These are phyloP conservation scores for Phytophthora ohioensis DNA, from an alignment of 352 stramenopile genomes.

Conservation along the genomic window DNA sequence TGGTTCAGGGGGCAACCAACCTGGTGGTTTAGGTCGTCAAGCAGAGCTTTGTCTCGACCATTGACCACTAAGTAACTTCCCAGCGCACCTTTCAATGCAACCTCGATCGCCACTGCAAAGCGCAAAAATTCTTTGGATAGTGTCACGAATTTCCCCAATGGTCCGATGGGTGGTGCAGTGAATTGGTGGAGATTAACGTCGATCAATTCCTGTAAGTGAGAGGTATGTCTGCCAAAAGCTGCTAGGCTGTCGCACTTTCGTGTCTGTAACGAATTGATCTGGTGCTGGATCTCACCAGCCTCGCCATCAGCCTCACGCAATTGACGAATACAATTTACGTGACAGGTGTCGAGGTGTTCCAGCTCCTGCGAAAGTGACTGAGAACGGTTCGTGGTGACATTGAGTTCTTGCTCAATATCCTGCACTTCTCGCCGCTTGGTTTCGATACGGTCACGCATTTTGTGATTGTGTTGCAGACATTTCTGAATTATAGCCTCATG, in stretches of 20 bases:
- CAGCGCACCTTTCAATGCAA: slow-evolving; percentile 69
- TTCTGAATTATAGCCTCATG: slow-evolving; percentile 58
- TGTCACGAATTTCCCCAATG: slow-evolving; percentile 69
- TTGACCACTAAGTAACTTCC: slow-evolving; percentile 77
- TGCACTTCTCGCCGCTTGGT: slow-evolving; percentile 50
- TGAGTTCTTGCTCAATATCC: slow-evolving; percentile 21
- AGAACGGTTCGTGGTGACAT: not conserved
- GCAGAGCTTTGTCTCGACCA: slow-evolving; percentile 68
- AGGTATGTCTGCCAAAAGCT: slow-evolving; percentile 66
- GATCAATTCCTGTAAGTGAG: slow-evolving; percentile 71
- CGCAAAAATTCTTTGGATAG: slow-evolving; percentile 65
- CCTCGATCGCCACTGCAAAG: slow-evolving; percentile 66
- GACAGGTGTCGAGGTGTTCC: slow-evolving; percentile 48
- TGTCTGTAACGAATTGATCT: slow-evolving; percentile 43
- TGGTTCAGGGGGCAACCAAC: slow-evolving; percentile 64
- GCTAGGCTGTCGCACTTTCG: slow-evolving; percentile 61
- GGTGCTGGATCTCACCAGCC: slow-evolving; percentile 39
- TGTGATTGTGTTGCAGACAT: slow-evolving; percentile 49
- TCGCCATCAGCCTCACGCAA: slow-evolving; percentile 59
- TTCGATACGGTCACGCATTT: slow-evolving; percentile 55
- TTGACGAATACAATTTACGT: slow-evolving; percentile 54
- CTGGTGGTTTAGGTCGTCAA: slow-evolving; percentile 74
- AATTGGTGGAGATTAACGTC: slow-evolving; percentile 67
- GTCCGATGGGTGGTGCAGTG: slow-evolving; percentile 66
- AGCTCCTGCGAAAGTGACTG: slow-evolving; percentile 1